Base-by-base conservation (phyloP, 495 filamentous ascomycete species). In the Choiromyces venosus region DNA sequence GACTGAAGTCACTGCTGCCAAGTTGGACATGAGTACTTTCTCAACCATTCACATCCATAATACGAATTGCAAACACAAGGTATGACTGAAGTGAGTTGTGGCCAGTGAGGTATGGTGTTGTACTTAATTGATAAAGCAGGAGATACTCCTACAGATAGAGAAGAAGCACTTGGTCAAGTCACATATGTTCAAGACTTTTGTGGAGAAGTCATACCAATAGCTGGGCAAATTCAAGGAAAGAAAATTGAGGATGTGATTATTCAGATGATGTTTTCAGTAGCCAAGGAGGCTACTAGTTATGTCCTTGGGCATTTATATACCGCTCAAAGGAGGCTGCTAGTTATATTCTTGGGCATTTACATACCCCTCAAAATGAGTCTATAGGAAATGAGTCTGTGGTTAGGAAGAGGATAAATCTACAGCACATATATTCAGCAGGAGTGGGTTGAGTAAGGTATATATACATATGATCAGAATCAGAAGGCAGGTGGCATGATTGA, bases 181-280 rank as follows among this genome's bases (percentile, higher is more conserved):
- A 67, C 86, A 89, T 33, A 85, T 85, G 75, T 83, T 97, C 73
- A 89, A 92, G 80, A 97, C 95, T 0, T 90, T 87, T 19, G 83
- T 91, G 69, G 97, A 97, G 88, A 98, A 98, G 85, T 86, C 98
- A 89, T 88, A 5, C 87, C 89, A n/a, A 83, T 99, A 70, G 91
- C 93, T 42, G 86, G 89, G 38, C 95, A 97, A 85, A 95, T 99
- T 79, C 85, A 87, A 0, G 95, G 95, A 46, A 97, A 97, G 89
- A 90, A 89, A 37, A 85, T 99, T 77, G 92, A 92, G 61, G 94
- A 99, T 39, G 95, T 95, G 19, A 92, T 98, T 73, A 83, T 91
- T 75, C 95, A 99, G 87, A 97, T 99, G 94, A 88, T 89, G 44
- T 97, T 93, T 83, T 92, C 89, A 82, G 89, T 83, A 91, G 91